These are phyloP conservation scores for Arthroderma sp. DNA, from an alignment of 2,329 filamentous ascomycete species.

Conservation along the genomic window DNA sequence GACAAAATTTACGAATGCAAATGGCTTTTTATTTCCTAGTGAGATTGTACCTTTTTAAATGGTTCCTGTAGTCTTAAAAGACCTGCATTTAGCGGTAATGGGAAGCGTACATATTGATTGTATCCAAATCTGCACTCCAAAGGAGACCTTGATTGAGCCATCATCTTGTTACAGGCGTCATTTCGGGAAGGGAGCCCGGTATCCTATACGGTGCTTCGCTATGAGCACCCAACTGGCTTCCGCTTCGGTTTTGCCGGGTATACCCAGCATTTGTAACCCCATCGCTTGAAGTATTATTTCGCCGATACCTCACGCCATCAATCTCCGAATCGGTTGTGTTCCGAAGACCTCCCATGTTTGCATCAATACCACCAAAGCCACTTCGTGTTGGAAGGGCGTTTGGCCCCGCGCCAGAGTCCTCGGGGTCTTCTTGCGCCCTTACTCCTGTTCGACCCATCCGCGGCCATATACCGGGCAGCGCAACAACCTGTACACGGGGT, in stretches of 20 bases:
- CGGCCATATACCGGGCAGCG: conserved; percentile 49
- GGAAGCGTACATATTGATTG: too few relatives aligned
- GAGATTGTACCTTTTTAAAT: too few relatives aligned
- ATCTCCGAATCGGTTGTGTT: conserved; percentile 14
- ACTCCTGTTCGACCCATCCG: conserved; percentile 39
- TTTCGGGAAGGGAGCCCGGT: conserved; percentile 26
- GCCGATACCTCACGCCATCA: conserved; percentile 22
- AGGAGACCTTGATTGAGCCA: too few relatives aligned
- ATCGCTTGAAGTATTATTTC: not conserved
- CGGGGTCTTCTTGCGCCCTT: conserved; percentile 28
- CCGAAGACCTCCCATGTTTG: conserved; percentile 8
- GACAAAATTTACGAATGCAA: too few relatives aligned
- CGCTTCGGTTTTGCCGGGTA: not conserved
- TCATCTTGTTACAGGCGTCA: conserved; percentile 13
- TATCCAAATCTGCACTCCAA: not conserved
- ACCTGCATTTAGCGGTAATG: too few relatives aligned
- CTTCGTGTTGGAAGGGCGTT: conserved; percentile 1
- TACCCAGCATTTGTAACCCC: not conserved
- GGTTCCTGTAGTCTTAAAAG: too few relatives aligned
- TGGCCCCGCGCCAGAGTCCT: conserved; percentile 7
- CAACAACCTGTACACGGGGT: conserved; percentile 52
- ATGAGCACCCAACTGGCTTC: not conserved
- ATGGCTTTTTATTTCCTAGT: too few relatives aligned
- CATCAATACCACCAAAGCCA: conserved; percentile 2
- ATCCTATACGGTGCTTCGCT: conserved; percentile 24